Conservation (phyloP, 2,329 filamentous ascomycete species). For the Fusarium citri region DNA sequence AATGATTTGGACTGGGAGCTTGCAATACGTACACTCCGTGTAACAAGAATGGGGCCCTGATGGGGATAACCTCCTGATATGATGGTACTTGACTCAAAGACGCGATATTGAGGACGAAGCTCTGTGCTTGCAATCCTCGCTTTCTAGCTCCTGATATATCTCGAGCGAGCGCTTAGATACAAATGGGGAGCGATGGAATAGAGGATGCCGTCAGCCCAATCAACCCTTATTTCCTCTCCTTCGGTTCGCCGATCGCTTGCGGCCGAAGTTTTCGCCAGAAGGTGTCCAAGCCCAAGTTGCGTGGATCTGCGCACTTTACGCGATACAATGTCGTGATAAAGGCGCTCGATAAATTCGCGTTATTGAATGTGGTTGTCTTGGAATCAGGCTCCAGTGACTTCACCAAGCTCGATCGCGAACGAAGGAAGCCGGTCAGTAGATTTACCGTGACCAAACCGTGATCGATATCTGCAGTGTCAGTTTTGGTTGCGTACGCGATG, state of each 20-base stretch:
- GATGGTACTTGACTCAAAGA: conserved; percentile 36
- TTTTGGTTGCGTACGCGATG: not conserved
- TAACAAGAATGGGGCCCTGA: conserved; percentile 39
- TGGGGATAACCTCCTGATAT: conserved; percentile 35
- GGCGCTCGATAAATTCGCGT: conserved; percentile 3
- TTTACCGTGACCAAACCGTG: not conserved
- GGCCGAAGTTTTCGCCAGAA: conserved; percentile 7
- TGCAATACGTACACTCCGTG: conserved; percentile 68
- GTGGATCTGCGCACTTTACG: not conserved
- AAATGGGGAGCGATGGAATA: conserved; percentile 31
- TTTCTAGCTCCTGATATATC: conserved; percentile 29
- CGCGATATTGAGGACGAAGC: conserved; percentile 68
- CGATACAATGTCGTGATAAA: not conserved
- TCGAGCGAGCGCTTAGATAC: conserved; percentile 40
- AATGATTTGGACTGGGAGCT: conserved; percentile 54
- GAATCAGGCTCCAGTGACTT: conserved; percentile 17
- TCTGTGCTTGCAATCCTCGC: conserved; percentile 66
- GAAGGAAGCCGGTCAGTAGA: not conserved
- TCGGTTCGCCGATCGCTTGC: conserved; percentile 28
- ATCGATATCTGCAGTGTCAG: not conserved
- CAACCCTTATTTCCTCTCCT: conserved; percentile 39
- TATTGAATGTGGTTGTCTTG: not conserved
- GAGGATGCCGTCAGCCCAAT: conserved; percentile 36
- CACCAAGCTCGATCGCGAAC: conserved; percentile 15
- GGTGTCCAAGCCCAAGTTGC: conserved; percentile 9